Evolutionary conservation across 352 stramenopile genomes (phyloP).

Genomic region (Pythium volutum): DNA sequence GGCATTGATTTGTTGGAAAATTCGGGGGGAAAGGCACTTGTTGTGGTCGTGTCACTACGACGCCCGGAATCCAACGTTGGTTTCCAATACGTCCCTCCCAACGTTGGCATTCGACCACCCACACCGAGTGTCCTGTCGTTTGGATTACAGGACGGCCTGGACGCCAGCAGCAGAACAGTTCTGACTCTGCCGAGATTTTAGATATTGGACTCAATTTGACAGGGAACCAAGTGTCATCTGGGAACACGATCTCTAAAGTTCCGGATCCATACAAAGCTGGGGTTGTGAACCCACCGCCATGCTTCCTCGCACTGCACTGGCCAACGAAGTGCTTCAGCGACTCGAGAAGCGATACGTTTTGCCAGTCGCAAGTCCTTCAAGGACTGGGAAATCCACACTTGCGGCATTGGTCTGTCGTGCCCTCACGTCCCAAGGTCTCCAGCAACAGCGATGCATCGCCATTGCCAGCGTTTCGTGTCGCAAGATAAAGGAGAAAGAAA

Average conservation of each 20-base stretch:
- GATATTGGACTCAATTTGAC: background rate
- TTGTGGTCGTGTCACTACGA: background rate
- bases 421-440: background rate
- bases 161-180: background rate
- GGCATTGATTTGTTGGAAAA: background rate
- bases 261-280: background rate
- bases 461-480: background rate
- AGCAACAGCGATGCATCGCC: background rate
- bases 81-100: too few relatives aligned
- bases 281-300: constrained; percentile 12
- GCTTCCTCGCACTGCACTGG: background rate
- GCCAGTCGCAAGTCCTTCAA: background rate
- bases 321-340: background rate
- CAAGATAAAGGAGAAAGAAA: background rate
- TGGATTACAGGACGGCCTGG: background rate
- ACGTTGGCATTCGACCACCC: background rate
- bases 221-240: constrained; percentile 7
- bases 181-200: constrained; percentile 9
- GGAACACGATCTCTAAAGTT: background rate
- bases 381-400: background rate
- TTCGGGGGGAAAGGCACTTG: background rate
- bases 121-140: background rate
- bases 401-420: background rate
- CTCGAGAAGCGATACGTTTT: background rate
- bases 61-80: background rate